phyloP scores from a whole-genome alignment of 495 filamentous ascomycete genomes.

The Trichoderma erinaceum region DNA sequence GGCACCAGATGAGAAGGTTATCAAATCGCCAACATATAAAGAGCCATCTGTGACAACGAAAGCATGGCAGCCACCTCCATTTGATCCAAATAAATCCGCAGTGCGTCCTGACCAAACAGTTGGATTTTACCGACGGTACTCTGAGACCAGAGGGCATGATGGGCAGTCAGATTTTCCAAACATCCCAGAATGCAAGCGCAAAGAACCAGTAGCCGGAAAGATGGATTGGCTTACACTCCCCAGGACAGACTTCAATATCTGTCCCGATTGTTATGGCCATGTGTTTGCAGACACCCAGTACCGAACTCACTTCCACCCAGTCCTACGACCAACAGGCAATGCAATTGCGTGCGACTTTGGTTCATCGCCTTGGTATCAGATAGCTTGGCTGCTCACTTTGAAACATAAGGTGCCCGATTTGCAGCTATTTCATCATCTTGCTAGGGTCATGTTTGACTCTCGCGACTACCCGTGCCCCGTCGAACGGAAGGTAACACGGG shows the following conservation, averaged over 20 bases:
- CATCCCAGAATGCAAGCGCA: constrained; percentile 36
- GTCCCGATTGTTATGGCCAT: constrained; percentile 35
- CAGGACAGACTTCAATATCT: constrained; percentile 40
- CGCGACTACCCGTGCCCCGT: constrained; percentile 33
- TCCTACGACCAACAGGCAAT: constrained; percentile 30
- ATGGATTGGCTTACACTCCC: constrained; percentile 38
- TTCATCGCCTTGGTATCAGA: constrained; percentile 38
- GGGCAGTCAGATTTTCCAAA: constrained; percentile 23
- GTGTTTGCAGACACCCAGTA: constrained; percentile 36
- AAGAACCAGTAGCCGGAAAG: constrained; percentile 24
- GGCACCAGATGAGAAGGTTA: background rate
- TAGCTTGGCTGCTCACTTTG: constrained; percentile 39
- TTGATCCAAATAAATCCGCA: constrained; percentile 23
- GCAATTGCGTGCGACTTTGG: constrained; percentile 40
- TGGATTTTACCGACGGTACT: constrained; percentile 31
- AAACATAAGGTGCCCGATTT: constrained; percentile 35
- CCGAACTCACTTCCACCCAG: constrained; percentile 33
- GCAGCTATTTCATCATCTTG: constrained; percentile 33
- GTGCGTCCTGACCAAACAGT: constrained; percentile 22
- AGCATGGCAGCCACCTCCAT: constrained; percentile 28
- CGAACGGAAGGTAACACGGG: constrained; percentile 23
- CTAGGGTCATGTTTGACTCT: constrained; percentile 27
- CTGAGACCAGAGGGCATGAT: constrained; percentile 29
- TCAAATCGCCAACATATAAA: background rate
- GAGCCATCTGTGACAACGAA: constrained; percentile 11